Percentiles rank a stretch among this genome's conserved stretches.
phyloP scores from a whole-genome alignment of 2,329 filamentous ascomycete genomes.

The Salinomyces thailandicus region DNA sequence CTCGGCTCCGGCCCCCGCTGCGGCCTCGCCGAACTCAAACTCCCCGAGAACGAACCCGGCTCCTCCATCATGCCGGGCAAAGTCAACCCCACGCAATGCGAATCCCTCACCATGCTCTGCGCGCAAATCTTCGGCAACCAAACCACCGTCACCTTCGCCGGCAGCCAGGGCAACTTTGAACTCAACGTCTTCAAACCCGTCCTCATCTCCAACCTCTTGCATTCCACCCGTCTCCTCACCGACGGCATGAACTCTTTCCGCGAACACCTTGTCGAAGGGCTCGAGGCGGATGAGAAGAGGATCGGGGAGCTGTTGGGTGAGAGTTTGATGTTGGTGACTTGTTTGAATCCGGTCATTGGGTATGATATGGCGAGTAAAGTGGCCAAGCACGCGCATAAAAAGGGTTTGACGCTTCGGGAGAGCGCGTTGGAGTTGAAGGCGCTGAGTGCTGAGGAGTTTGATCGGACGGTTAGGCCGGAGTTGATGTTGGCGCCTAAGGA shows the following conservation, averaged over 20 bases:
- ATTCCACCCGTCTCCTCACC: constrained; percentile 76
- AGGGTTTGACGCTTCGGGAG: constrained; percentile 86
- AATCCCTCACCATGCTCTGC: constrained; percentile 95
- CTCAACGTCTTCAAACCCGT: constrained; percentile 98
- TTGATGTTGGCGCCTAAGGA: constrained; percentile 84
- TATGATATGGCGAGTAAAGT: constrained; percentile 97
- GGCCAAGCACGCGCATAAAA: constrained; percentile 98
- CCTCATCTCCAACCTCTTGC: constrained; percentile 87
- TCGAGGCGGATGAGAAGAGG: constrained; percentile 88
- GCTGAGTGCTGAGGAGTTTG: constrained; percentile 79
- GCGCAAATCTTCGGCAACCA: constrained; percentile 98
- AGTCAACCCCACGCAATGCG: constrained; percentile 97
- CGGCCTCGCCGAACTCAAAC: constrained; percentile 81
- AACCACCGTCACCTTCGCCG: constrained; percentile 81
- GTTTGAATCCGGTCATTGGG: constrained; percentile 92
- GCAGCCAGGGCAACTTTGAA: constrained; percentile 97
- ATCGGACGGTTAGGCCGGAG: constrained; percentile 80
- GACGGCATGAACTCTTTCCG: constrained; percentile 95
- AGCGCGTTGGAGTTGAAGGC: constrained; percentile 89
- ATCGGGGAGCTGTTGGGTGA: constrained; percentile 87
- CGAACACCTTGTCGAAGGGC: constrained; percentile 78
- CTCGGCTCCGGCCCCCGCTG: constrained; percentile 92
- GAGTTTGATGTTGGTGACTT: constrained; percentile 96
- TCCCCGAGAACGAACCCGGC: constrained; percentile 96
- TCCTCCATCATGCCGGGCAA: constrained; percentile 99